A percentile compares a stretch with the other conserved stretches of the same genome.
Evolutionary conservation across 345 rosid species (phyloP).

Genomic region (Balakata baccata): DNA sequence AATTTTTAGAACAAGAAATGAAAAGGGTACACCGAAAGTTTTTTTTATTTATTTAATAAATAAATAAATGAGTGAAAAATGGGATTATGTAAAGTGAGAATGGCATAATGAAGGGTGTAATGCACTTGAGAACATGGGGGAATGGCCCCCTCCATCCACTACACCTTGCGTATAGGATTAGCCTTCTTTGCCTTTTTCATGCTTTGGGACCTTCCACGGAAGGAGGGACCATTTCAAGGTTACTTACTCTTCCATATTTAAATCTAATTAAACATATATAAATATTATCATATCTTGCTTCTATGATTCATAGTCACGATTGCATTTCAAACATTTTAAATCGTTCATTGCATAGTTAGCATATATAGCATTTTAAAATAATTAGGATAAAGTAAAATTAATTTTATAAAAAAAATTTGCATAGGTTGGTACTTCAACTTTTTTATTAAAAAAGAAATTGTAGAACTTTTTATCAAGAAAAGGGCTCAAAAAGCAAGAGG

Average conservation of each 20-base stretch:
- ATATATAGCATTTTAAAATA: too few species aligned
- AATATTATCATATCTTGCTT: background rate
- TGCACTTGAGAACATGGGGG: slow-evolving; percentile 38
- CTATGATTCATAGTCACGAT: slow-evolving; percentile 17
- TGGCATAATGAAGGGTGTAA: slow-evolving; percentile 32
- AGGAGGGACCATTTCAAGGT: background rate
- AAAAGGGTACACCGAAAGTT: slow-evolving; percentile 18
- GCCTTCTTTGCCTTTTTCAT: slow-evolving; percentile 18
- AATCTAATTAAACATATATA: too few species aligned
- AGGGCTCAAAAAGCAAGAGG: slow-evolving; percentile 5
- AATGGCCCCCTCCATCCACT: slow-evolving; percentile 29
- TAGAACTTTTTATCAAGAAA: background rate
- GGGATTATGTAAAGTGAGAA: slow-evolving; percentile 13
- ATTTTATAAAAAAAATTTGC: too few species aligned
- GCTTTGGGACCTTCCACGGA: slow-evolving; percentile 29
- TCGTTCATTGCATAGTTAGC: too few species aligned
- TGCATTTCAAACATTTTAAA: too few species aligned
- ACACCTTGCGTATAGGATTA: slow-evolving; percentile 27
- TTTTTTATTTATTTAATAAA: too few species aligned
- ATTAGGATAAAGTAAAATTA: too few species aligned
- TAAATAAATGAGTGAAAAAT: slow-evolving; percentile 3
- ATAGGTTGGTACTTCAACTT: too few species aligned
- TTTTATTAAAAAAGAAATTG: too few species aligned
- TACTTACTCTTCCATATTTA: background rate
- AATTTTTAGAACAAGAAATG: background rate